phyloP scores from a whole-genome alignment of 352 stramenopile genomes.

The Globisporangium emineosum region DNA sequence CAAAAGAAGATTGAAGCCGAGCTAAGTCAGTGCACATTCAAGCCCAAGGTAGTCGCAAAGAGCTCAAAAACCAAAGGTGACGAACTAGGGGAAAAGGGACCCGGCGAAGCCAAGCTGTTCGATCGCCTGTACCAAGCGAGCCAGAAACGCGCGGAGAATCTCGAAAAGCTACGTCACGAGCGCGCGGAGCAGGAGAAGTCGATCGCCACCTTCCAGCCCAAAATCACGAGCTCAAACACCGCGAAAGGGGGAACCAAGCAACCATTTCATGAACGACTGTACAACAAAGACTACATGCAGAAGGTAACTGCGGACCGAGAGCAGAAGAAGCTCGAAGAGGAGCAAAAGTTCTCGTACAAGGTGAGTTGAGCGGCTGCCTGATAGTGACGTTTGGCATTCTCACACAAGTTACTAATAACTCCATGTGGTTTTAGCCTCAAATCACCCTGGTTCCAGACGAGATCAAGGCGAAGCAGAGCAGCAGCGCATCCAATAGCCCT shows the following conservation, averaged over 20 bases:
- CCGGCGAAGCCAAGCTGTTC: constrained; percentile 32
- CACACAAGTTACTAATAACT: constrained; percentile 2
- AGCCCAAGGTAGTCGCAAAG: constrained; percentile 55
- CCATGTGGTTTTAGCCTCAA: constrained; percentile 35
- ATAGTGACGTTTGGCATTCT: constrained; percentile 9
- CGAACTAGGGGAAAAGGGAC: constrained; percentile 17
- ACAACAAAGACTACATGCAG: constrained; percentile 75
- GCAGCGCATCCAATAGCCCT: constrained; percentile 46
- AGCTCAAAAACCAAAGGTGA: constrained; percentile 36
- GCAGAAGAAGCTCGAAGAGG: constrained; percentile 69
- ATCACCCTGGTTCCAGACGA: constrained; percentile 51
- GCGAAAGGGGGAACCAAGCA: constrained; percentile 32
- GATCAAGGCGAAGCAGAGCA: constrained; percentile 60
- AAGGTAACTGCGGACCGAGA: constrained; percentile 60
- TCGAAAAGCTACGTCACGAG: constrained; percentile 68
- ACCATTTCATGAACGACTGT: constrained; percentile 74
- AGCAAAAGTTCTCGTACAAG: constrained; percentile 76
- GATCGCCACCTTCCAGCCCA: constrained; percentile 61
- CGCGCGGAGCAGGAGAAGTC: constrained; percentile 58
- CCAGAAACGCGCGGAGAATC: constrained; percentile 49
- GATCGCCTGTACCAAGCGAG: constrained; percentile 72
- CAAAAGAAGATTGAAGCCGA: constrained; percentile 72
- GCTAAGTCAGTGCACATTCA: constrained; percentile 63
- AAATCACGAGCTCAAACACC: constrained; percentile 28
- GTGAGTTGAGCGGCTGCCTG: constrained; percentile 29